Percentiles rank a stretch among this genome's conserved stretches.
Evolutionary conservation across 345 rosid species (phyloP).

Genomic region (Bruguiera sexangula): DNA sequence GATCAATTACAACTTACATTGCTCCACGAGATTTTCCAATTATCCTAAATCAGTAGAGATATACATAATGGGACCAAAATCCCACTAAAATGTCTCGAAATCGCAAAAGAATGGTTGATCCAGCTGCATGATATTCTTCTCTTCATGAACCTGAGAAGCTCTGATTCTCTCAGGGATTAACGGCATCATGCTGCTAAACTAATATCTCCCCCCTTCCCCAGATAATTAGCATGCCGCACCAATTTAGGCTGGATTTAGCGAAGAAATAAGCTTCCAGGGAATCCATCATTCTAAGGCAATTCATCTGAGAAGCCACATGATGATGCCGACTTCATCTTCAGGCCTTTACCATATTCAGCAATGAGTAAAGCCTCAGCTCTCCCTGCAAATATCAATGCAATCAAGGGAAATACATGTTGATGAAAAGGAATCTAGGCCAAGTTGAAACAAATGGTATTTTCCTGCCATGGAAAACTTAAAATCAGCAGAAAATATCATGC

Average conservation of each 20-base stretch:
- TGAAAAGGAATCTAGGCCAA: not conserved
- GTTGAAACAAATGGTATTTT: not conserved
- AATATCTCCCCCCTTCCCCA: not conserved
- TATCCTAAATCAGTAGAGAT: not conserved
- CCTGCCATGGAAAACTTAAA: not conserved
- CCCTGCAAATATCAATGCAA: conserved; percentile 36
- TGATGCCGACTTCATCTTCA: conserved; percentile 33
- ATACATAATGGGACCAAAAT: not conserved
- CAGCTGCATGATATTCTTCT: not conserved
- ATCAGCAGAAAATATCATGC: not conserved
- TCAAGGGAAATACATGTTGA: conserved; percentile 2
- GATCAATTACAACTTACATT: no score
- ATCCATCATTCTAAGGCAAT: conserved; percentile 9
- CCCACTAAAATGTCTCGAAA: not conserved
- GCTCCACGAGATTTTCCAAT: no score
- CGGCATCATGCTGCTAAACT: no score
- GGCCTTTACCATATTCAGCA: conserved; percentile 72
- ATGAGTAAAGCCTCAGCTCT: conserved; percentile 87
- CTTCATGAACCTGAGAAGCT: not conserved
- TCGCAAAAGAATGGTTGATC: not conserved
- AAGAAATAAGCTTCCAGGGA: not conserved
- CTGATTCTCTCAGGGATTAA: not conserved
- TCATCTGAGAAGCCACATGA: conserved; percentile 1
- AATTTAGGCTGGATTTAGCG: not conserved
- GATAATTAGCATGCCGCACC: not conserved